Percentiles rank a stretch among this genome's conserved stretches.
Conservation (phyloP, 345 rosid species). For the Bruguiera parviflora region DNA sequence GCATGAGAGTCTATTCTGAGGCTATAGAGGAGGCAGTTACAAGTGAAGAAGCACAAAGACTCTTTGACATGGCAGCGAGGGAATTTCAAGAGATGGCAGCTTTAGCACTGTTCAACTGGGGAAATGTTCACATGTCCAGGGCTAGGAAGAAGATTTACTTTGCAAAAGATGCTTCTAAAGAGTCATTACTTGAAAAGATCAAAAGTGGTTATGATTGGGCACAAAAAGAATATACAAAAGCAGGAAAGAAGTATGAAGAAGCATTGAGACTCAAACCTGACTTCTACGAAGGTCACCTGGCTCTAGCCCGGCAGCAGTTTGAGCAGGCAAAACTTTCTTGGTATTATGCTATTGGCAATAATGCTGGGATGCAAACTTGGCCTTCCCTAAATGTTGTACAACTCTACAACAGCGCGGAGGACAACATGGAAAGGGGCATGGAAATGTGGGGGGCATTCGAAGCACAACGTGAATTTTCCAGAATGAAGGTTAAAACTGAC, state of each 20-base stretch:
- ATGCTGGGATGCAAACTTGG: slow-evolving; percentile 60
- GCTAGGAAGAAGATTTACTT: slow-evolving; percentile 68
- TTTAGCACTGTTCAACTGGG: slow-evolving; percentile 81
- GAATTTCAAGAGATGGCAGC: slow-evolving; percentile 90
- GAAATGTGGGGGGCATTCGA: slow-evolving; percentile 60
- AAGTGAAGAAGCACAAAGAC: slow-evolving; percentile 74
- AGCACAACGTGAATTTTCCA: slow-evolving; percentile 31
- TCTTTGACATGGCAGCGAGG: slow-evolving; percentile 64
- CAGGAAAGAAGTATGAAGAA: slow-evolving; percentile 67
- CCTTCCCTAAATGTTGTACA: slow-evolving; percentile 44
- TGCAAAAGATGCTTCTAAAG: slow-evolving; percentile 50
- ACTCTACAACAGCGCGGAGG: slow-evolving; percentile 70
- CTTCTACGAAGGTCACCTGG: slow-evolving; percentile 61
- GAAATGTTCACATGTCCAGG: slow-evolving; percentile 78
- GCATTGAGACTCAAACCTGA: slow-evolving; percentile 81
- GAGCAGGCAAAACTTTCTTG: slow-evolving; percentile 91
- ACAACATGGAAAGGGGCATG: slow-evolving; percentile 65
- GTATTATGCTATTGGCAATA: slow-evolving; percentile 61
- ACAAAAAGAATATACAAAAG: slow-evolving; percentile 45
- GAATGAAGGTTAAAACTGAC: slow-evolving; percentile 16
- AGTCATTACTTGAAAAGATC: slow-evolving; percentile 50
- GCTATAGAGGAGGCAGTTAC: slow-evolving; percentile 92
- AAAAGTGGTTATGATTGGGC: slow-evolving; percentile 58
- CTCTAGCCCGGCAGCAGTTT: slow-evolving; percentile 75
- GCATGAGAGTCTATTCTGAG: slow-evolving; percentile 77